Evolutionary conservation across 345 rosid genomes (phyloP), one percentile per base, ranked within the genome.

Genomic region (Dimocarpus longan): DNA sequence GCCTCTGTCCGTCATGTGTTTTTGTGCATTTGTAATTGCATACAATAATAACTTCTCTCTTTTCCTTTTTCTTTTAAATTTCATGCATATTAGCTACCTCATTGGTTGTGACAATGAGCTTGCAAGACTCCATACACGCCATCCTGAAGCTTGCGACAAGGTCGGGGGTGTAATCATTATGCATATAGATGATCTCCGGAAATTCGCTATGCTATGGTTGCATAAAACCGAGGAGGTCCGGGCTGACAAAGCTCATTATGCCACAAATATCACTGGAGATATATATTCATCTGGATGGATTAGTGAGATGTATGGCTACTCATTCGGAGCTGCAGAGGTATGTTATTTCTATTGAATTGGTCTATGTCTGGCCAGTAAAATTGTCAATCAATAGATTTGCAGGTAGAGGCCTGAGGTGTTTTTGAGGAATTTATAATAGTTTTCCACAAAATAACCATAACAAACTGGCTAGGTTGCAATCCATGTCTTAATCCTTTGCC

Each of bases 291-390:
- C 98, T 60, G 99, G 99, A 66, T 96, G 99, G 99, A 96, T 96
- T 77, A 94, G 98, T 77, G 99, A 96, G 83, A 96, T 96, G 99
- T 96, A 96, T 76, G 99, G 99, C 73, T 96, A 96, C 84, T 93
- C 99, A 37, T 96, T 96, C 64, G 99, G 95, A n/a, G 99, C 99
- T 60, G 99, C 99, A 64, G 98, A 96, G 99, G 98, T 93, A 89
- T 66, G 32, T 28, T 43, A 24, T 68, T 79, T 71, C 77, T 24
- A 1, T 1, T 74, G 54, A 68, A 71, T 71, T 62, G 37, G 50
- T 62, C n/a, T 10, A 22, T 56, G 3, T 11, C 19, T 70, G 21
- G 10, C 22, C 10, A 22, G 28, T 60, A 15, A 56, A 13, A 32
- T 50, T 62, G 12, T 74, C 11, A 39, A 43, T 19, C 10, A 1